Base-by-base conservation (phyloP, 208 protist genomes). In the Naegleria gruberi region DNA sequence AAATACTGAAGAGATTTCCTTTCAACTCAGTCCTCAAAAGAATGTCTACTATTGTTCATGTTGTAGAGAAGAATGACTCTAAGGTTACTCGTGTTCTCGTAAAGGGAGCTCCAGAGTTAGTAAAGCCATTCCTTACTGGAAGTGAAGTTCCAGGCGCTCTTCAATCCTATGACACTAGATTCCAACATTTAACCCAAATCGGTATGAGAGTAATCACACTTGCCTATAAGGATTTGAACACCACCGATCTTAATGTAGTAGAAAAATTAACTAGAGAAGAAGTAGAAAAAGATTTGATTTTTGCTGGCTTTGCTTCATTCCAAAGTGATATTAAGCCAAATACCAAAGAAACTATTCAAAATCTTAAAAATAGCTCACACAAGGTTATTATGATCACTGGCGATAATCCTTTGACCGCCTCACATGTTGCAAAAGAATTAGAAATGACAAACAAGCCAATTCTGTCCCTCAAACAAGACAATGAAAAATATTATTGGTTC, bases 361-460 rank as follows among this genome's bases (percentile, higher is more conserved):
- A 82, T 40, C 51, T 96, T 0, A 91, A 95, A 40, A 90, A 92
- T 43, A 94, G 94, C 90, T 95, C 94, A 88, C 96, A 98, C 91
- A 94, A 94, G 74, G 97, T 97, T 65, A 94, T 97, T 73, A 99
- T 99, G 95, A 98, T 99, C 90, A 99, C 99, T 4, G 99, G 99
- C 83, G 99, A 99, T 92, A 98, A 98, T 93, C 94, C 96, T 41
- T 95, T 98, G 45, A 99, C 99, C 3, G 98, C 98, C 37, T 97
- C 97, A 89, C 97, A 98, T 41, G 98, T 99, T 34, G 98, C 97
- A 40, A 91, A 93, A 40, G 94, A 98, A 90, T 95, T 98, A 77
- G 84, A 92, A 23, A 97, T 97, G 91, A 42, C 65, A 40, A 8
- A 7, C 6, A 88, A 65, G 15, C 34, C 23, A 42, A 26, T 88